A percentile compares a stretch with the other conserved stretches of the same genome.
Conservation (phyloP, 441 rosid species). For the Oxalis stricta region DNA sequence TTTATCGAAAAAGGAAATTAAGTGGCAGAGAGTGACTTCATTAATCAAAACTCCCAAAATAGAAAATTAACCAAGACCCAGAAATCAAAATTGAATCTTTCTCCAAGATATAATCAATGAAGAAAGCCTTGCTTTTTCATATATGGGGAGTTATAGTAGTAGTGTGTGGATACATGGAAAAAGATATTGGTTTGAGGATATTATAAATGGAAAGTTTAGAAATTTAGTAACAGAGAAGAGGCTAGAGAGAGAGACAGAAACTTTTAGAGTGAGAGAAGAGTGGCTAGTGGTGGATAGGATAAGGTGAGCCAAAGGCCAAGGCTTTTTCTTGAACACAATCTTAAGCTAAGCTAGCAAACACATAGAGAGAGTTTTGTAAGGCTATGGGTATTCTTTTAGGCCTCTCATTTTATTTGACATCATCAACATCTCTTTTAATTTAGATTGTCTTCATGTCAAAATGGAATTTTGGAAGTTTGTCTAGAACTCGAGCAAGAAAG, state of each 20-base stretch:
- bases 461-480: no score
- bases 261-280: conserved; percentile 4
- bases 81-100: no score
- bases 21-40: conserved; percentile 1
- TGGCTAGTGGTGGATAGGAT: conserved; percentile 46
- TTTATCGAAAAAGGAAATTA: conserved; percentile 13
- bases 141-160: no score
- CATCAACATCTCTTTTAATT: no score
- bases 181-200: not conserved
- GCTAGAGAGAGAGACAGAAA: conserved; percentile 1
- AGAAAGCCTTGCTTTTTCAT: no score
- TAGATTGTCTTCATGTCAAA: no score
- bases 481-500: no score
- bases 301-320: conserved; percentile 32
- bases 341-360: conserved; percentile 30
- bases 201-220: not conserved
- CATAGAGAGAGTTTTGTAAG: no score
- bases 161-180: not conserved
- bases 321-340: conserved; percentile 15
- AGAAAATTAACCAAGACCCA: not conserved
- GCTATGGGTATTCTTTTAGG: conserved; percentile 21
- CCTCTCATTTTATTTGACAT: conserved; percentile 88
- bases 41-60: not conserved
- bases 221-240: not conserved
- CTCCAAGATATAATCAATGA: no score